phyloP scores from a whole-genome alignment of 164 flowering plant genomes.

The Berberis thunbergii region DNA sequence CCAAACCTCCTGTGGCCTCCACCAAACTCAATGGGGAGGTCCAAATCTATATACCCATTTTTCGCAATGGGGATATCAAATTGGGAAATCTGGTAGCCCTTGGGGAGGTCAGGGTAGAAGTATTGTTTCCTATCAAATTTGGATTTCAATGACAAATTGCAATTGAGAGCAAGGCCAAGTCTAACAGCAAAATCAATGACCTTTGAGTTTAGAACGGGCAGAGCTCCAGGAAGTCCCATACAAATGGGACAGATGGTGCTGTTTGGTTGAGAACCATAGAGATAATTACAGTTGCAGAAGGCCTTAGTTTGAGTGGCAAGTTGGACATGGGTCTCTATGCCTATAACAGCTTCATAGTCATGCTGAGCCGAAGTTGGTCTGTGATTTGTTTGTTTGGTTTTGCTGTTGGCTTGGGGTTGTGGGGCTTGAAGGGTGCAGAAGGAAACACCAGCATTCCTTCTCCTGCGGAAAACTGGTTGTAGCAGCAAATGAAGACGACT shows the following conservation, averaged over 20 bases:
- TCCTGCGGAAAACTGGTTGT: constrained; percentile 29
- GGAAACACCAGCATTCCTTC: constrained; percentile 23
- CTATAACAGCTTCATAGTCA: constrained; percentile 73
- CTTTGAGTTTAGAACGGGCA: constrained; percentile 83
- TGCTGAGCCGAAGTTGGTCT: constrained; percentile 28
- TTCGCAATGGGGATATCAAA: constrained; percentile 82
- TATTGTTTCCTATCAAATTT: constrained; percentile 94
- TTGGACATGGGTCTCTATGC: constrained; percentile 95
- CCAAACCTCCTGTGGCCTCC: constrained; percentile 92
- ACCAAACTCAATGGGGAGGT: constrained; percentile 87
- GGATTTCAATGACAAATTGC: constrained; percentile 57
- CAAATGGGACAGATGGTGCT: constrained; percentile 75
- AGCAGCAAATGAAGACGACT: constrained; percentile 23
- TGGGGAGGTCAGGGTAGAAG: constrained; percentile 92
- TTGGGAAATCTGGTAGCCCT: constrained; percentile 93
- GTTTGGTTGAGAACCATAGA: constrained; percentile 79
- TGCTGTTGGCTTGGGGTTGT: constrained; percentile 16
- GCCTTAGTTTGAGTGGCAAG: constrained; percentile 78
- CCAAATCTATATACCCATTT: constrained; percentile 66
- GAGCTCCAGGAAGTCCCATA: constrained; percentile 92
- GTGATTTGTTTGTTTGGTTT: constrained; percentile 6
- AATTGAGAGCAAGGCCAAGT: constrained; percentile 78
- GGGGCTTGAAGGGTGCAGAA: constrained; percentile 40
- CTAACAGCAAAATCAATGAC: constrained; percentile 77
- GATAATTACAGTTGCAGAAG: constrained; percentile 72